Base-by-base conservation (phyloP, 345 rosid genomes). In the Heritiera littoralis region DNA sequence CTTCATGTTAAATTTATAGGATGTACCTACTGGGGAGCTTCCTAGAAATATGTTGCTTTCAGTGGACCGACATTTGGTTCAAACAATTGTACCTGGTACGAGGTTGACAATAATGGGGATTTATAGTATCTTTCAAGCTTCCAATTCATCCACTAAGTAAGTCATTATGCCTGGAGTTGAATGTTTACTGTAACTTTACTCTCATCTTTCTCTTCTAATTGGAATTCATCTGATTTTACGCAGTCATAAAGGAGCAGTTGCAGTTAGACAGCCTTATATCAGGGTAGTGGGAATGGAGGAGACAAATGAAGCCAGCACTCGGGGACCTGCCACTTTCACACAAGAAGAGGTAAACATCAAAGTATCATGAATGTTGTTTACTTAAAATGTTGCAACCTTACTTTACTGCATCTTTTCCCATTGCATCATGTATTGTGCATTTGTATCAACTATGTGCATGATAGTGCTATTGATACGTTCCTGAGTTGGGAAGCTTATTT, bases 21-120 rank as follows among this genome's bases (percentile, higher is more conserved):
- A 95, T 89, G 98, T 95, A 43, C 99, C 99, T 56, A 93, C 99
- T 56, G 97, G 99, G 46, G 99, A 95, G 90, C 98, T 95, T 80
- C 99, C 99, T n/a, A 89, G 99, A 78, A 95, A 95, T 78, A 92
- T 92, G 92, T 92, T 95, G 79, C 93, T 95, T 55, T 95, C 98
- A 1, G 88, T 92, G 84, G 99, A 95, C 86, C 89, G 99, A 18
- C 88, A 89, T 85, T 93, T 92, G 82, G 98, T 93, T 74, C 97
- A 95, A 82, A 85, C 89, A 43, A 89, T 93, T 79, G 99, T 95
- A 51, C 99, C 98, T 75, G 98, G 98, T 76, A 90, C 95, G 15
- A 89, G 99, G 84, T 82, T 95, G 90, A 95, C 93, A 68, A 84
- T 95, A 74, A 84, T 95, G 89, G 99, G 99, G 72, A 95, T 95